These are phyloP conservation scores for Malus hybrid DNA, from an alignment of 331 rosid species.

Conservation along the genomic window DNA sequence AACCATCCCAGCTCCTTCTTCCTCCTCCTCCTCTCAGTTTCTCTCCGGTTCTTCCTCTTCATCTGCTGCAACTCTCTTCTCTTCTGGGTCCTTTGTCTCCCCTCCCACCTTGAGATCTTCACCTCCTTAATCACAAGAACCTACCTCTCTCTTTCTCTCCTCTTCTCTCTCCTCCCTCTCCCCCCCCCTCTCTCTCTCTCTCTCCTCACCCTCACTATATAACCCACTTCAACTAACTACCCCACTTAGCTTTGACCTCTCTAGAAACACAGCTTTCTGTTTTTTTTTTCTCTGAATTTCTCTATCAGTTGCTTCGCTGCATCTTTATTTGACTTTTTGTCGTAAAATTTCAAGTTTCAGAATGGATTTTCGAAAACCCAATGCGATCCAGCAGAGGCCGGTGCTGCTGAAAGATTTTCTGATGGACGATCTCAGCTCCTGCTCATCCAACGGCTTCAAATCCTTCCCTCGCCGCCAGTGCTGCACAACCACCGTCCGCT, in stretches of 20 bases:
- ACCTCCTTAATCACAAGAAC: constrained; percentile 10
- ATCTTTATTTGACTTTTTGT: background rate
- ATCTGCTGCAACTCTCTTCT: background rate
- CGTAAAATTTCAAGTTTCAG: background rate
- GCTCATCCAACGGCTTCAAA: constrained; percentile 80
- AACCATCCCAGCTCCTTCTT: constrained; percentile 35
- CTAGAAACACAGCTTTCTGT: background rate
- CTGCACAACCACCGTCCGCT: constrained; percentile 46
- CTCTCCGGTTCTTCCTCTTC: background rate
- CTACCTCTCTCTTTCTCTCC: constrained; percentile 29
- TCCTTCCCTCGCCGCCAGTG: constrained; percentile 70
- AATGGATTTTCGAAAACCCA: background rate
- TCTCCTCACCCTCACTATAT: background rate
- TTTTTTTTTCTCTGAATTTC: background rate
- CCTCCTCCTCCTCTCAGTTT: constrained; percentile 18
- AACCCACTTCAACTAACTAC: background rate
- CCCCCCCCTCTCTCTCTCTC: background rate
- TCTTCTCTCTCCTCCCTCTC: background rate
- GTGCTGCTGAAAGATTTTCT: constrained; percentile 65
- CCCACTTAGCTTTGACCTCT: background rate
- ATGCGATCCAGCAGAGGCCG: constrained; percentile 1
- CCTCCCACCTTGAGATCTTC: constrained; percentile 43
- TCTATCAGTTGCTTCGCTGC: too few species aligned
- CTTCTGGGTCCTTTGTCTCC: background rate
- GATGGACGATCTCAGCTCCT: constrained; percentile 63